Evolutionary conservation across 495 filamentous ascomycete species (phyloP).

Genomic region (Cairneyella variabilis): DNA sequence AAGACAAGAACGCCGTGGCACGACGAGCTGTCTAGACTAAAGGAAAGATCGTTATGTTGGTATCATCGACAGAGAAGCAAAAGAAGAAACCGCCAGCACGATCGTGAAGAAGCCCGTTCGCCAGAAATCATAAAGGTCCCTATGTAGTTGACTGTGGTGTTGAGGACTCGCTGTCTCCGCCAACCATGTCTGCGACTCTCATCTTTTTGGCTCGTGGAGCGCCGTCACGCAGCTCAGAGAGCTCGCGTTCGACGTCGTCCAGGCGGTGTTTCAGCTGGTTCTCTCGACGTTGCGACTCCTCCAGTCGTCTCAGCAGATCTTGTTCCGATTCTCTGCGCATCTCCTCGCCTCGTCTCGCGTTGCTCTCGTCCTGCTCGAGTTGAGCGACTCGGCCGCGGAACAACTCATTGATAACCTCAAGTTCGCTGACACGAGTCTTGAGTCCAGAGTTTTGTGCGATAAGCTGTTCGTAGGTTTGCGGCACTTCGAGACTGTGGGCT

Average conservation of each 20-base stretch:
- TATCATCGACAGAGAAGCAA: constrained; percentile 24
- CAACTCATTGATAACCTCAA: constrained; percentile 93
- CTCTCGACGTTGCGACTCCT: constrained; percentile 72
- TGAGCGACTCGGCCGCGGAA: constrained; percentile 86
- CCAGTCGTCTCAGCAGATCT: constrained; percentile 62
- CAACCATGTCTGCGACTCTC: constrained; percentile 33
- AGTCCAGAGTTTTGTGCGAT: constrained; percentile 72
- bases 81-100: constrained; percentile 12
- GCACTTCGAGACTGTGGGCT: constrained; percentile 69
- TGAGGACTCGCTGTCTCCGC: constrained; percentile 28
- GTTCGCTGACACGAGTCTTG: constrained; percentile 86
- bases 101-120: constrained; percentile 10
- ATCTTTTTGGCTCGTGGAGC: constrained; percentile 31
- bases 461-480: constrained; percentile 76
- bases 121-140: constrained; percentile 2
- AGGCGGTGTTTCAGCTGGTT: constrained; percentile 78
- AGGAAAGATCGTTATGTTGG: constrained; percentile 24
- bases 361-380: constrained; percentile 73
- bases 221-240: constrained; percentile 37
- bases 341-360: constrained; percentile 57
- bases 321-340: constrained; percentile 48
- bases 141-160: constrained; percentile 25
- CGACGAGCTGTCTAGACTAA: neutral
- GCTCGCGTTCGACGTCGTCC: constrained; percentile 70
- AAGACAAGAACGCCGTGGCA: neutral